Base-by-base conservation (phyloP, 164 flowering plant genomes). In the Vitis amurensis region DNA sequence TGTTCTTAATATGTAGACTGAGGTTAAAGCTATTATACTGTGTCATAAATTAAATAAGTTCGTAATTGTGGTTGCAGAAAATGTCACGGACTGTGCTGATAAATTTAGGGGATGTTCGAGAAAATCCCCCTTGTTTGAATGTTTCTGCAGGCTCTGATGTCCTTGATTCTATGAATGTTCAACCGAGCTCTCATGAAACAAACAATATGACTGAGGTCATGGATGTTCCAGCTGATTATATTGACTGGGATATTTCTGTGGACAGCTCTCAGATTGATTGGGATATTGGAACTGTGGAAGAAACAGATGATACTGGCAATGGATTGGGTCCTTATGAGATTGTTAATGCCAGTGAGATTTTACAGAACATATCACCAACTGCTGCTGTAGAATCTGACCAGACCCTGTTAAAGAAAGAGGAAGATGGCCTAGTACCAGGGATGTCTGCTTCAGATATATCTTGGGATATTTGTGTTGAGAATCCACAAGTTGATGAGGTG, bases 171-270 rank as follows among this genome's bases (percentile, higher is more conserved):
- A 71, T 51, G 15, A 78, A 72, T 61, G 74, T 64, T 77, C 71
- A 80, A 65, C 73, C 80, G 27, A 60, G 63, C 59, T 9, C 53
- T 53, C 66, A 73, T 71, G 84, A 82, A 67, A 51, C 78, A 63
- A 59, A 72, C 29, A 53, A 61, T 68, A 58, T 56, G 55, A 55
- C 53, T 48, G 88, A 63, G 15, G 74, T 77, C 63, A 66, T 55
- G 49, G 80, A 73, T 70, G 55, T 72, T 70, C 73, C 73, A 67
- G 74, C 77, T 6, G 88, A 84, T 67, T 73, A 72, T 64, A 91
- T 95, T 74, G 98, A 93, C 63, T 95, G 99, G 99, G 93, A 89
- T 77, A 87, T 95, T 61, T 76, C 97, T 17, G 80, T 93, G 50
- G 97, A 91, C 44, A 83, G 78, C 79, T 73, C 91, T 68, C 86